Evolutionary conservation across 2,329 filamentous ascomycete species (phyloP).

Genomic region (Podosphaera aphanis): DNA sequence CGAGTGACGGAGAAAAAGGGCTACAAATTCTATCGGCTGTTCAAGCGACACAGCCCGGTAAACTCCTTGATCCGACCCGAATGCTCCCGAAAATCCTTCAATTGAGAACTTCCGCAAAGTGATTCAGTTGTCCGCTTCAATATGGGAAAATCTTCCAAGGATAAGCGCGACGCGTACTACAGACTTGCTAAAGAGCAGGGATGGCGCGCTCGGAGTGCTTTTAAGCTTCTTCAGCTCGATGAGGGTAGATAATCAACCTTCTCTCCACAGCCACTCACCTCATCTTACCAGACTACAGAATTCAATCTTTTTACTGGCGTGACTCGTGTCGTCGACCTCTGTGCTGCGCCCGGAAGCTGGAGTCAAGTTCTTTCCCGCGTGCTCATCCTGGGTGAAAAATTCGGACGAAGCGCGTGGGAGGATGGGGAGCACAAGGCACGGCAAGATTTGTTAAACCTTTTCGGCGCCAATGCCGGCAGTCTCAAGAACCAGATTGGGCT

Average conservation of each 20-base stretch:
- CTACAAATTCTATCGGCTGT: not conserved
- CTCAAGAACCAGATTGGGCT: not conserved
- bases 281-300: constrained; percentile 26
- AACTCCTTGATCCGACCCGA: too few relatives aligned
- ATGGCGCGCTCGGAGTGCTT: constrained; percentile 87
- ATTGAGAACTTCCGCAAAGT: not conserved
- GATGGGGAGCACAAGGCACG: constrained; percentile 50
- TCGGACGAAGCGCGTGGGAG: constrained; percentile 68
- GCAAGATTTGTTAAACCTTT: constrained; percentile 29
- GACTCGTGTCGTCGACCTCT: constrained; percentile 82
- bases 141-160: constrained; percentile 96
- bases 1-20: not conserved
- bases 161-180: constrained; percentile 96
- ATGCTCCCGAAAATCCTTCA: not conserved
- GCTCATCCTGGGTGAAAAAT: constrained; percentile 78
- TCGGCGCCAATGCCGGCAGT: constrained; percentile 5
- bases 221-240: constrained; percentile 90
- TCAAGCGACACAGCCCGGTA: too few relatives aligned
- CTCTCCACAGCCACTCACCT: not conserved
- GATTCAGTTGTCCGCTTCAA: not conserved
- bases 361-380: constrained; percentile 88
- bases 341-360: constrained; percentile 90
- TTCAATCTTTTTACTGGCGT: constrained; percentile 86
- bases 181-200: constrained; percentile 95
- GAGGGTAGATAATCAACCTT: constrained; percentile 30